Conservation (phyloP, 1,284 basidiomycete species). For the Xanthoconium separans region DNA sequence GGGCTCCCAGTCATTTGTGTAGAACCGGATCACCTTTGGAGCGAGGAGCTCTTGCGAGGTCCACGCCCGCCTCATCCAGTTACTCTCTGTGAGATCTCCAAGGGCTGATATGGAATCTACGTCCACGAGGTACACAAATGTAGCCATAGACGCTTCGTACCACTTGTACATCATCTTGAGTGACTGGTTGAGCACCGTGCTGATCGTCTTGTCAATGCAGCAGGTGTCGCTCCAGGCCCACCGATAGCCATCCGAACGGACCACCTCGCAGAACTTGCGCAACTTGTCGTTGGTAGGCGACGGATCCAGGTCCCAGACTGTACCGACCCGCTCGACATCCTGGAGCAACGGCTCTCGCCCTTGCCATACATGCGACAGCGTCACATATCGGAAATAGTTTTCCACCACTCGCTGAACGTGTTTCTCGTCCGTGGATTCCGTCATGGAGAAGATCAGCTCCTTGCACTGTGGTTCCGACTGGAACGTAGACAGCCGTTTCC, state of each 20-base stretch:
- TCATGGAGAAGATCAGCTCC: constrained; percentile 5
- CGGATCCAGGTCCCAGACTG: neutral
- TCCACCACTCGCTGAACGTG: neutral
- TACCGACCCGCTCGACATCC: neutral
- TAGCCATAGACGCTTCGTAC: neutral
- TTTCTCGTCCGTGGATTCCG: neutral
- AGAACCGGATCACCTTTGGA: constrained; percentile 10
- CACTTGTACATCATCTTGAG: constrained; percentile 7
- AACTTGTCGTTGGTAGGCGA: neutral
- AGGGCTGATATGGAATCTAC: neutral
- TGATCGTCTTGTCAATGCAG: constrained; percentile 1
- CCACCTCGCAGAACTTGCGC: neutral
- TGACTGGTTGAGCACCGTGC: neutral
- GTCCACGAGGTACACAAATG: neutral
- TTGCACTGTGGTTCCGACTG: constrained; percentile 6
- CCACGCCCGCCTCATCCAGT: constrained; percentile 19
- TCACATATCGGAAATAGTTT: constrained; percentile 9
- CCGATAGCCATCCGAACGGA: neutral
- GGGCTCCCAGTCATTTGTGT: neutral
- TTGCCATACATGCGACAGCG: constrained; percentile 6
- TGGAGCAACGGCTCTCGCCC: neutral
- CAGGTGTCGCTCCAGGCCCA: neutral
- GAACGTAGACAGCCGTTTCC: neutral
- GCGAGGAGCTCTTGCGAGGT: constrained; percentile 17
- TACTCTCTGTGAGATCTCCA: neutral